Evolutionary conservation across 2,329 filamentous ascomycete species (phyloP).

Genomic region (Penicillium sclerotigenum): DNA sequence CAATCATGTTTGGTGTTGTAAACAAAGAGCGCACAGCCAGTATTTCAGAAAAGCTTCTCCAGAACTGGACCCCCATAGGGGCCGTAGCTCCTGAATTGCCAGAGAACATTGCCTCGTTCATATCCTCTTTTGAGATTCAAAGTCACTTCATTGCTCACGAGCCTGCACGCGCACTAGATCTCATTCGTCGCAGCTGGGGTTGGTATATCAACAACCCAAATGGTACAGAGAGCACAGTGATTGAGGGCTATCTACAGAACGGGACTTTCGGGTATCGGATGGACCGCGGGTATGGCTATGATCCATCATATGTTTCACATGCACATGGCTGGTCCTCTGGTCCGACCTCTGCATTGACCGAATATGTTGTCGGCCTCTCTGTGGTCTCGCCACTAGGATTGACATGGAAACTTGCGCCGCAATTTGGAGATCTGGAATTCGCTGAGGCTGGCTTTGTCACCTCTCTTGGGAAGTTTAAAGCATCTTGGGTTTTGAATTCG

Average conservation of each 20-base stretch:
- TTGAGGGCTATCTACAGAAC: conserved; percentile 58
- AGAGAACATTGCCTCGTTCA: conserved; percentile 58
- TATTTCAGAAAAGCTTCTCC: conserved; percentile 47
- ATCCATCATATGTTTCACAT: conserved; percentile 45
- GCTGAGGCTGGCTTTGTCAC: conserved; percentile 50
- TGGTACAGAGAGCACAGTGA: conserved; percentile 57
- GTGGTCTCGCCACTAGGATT: conserved; percentile 41
- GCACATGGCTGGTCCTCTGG: conserved; percentile 46
- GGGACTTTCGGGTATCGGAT: conserved; percentile 58
- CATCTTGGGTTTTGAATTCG: conserved; percentile 17
- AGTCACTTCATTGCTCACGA: conserved; percentile 52
- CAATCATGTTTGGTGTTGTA: conserved; percentile 50
- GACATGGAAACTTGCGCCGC: conserved; percentile 46
- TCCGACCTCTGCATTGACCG: conserved; percentile 44
- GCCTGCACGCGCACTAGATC: conserved; percentile 52
- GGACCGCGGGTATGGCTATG: conserved; percentile 51
- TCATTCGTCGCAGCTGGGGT: conserved; percentile 58
- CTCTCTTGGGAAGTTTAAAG: conserved; percentile 42
- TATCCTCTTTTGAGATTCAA: conserved; percentile 58
- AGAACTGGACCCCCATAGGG: conserved; percentile 57
- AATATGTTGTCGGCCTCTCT: conserved; percentile 46
- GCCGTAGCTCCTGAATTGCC: conserved; percentile 56
- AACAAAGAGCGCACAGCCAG: conserved; percentile 33
- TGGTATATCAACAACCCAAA: conserved; percentile 58
- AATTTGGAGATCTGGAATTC: conserved; percentile 43